Base-by-base conservation (phyloP, 768 basidiomycete species). In the Coprinopsis marcescibilis region DNA sequence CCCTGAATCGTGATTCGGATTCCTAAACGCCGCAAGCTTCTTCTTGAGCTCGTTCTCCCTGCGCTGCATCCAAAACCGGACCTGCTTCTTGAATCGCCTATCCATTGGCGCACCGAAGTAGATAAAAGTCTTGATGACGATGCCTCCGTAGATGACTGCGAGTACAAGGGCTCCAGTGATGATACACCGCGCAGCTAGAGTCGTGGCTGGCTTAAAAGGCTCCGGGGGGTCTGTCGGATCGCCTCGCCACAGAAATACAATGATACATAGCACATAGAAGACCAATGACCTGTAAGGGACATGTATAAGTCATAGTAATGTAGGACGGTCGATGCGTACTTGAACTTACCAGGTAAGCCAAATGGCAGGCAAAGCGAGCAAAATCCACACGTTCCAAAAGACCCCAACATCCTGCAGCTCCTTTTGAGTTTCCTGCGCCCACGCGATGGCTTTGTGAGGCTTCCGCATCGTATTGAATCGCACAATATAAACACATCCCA, bases 361-460 rank as follows among this genome's bases (percentile, higher is more conserved):
- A 12, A 80, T 55, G 0, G 72, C 76, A 0, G 83, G 83, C 65
- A 81, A 72, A 0, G 81, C 77, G 20, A 85, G 67, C n/a, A 85
- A 51, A 1, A 84, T 74, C 81, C 83, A 84, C 13, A 84, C 77
- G 50, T 85, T 85, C 83, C 83, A 71, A 50, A 56, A 65, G 24
- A 65, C 59, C 0, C 38, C 38, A 11, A 24, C 17, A 21, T 40
- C 38, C 42, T 43, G 0, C 60, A 55, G 11, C 50, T 53, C 52
- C 29, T 61, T 62, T 38, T 75, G 72, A 2, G 80, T 75, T 55
- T 84, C 82, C 77, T 77, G 68, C 3, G 81, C 80, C 79, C 81
- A 84, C 38, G 74, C 70, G 7, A 75, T 73, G 1, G 81, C 83
- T 54, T 77, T 78, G 55, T 80, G 68, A 65, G 81, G 78, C 51